A percentile compares a stretch with the other conserved stretches of the same genome.
These are phyloP conservation scores for Spinellus fusiger DNA, from an alignment of 192 early-diverging fungal genomes.

Conservation along the genomic window DNA sequence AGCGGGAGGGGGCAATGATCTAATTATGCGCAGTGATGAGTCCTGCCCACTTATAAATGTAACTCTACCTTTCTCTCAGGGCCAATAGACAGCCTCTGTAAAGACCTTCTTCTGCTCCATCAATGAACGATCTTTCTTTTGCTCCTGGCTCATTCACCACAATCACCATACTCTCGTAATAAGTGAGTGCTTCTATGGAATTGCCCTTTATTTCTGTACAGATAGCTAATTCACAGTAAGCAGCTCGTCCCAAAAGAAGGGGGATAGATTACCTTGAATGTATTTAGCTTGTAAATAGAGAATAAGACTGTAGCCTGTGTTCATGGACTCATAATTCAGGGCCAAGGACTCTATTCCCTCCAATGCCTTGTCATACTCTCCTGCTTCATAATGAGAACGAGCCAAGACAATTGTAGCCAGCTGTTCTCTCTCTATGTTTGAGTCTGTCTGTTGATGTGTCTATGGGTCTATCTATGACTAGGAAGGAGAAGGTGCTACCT, in stretches of 20 bases:
- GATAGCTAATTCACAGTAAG: constrained; percentile 30
- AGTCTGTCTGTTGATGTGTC: not conserved
- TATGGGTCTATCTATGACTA: too few relatives aligned
- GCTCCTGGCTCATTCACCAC: constrained; percentile 33
- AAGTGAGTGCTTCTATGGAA: constrained; percentile 33
- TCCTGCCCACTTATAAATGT: not conserved
- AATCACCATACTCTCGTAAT: constrained; percentile 50
- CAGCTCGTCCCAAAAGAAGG: constrained; percentile 1
- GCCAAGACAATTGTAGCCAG: constrained; percentile 50
- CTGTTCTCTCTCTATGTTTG: constrained; percentile 3
- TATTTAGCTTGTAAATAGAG: constrained; percentile 49
- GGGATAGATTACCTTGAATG: constrained; percentile 45
- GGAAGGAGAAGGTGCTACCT: constrained; percentile 5
- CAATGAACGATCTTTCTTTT: constrained; percentile 23
- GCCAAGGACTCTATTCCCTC: constrained; percentile 27
- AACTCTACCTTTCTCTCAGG: constrained; percentile 32
- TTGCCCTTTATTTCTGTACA: constrained; percentile 41
- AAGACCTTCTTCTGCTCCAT: constrained; percentile 67
- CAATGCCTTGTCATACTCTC: constrained; percentile 41
- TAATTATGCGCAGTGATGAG: not conserved
- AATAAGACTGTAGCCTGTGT: constrained; percentile 51
- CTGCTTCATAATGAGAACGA: constrained; percentile 49
- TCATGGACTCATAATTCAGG: constrained; percentile 27
- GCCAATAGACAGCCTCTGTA: constrained; percentile 56
- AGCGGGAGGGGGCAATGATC: constrained; percentile 14